Base-by-base conservation (phyloP, 2,329 filamentous ascomycete species). In the Cadophora malorum region DNA sequence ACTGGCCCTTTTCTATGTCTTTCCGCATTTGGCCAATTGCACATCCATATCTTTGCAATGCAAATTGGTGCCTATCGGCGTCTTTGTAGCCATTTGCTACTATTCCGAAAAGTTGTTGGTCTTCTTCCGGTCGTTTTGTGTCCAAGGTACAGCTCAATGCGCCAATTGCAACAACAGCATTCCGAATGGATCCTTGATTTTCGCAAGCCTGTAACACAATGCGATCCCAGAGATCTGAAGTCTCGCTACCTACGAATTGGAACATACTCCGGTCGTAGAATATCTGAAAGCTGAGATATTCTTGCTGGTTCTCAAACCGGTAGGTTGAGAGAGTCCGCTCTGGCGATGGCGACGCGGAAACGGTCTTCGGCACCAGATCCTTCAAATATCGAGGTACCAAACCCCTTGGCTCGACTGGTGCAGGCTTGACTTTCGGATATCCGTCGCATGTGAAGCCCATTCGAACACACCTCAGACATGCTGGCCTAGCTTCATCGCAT, bases 231-330 rank as follows among this genome's bases (percentile, higher is more conserved):
- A 64, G 49, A 28, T 64, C 33, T 2, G 47, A 55, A 49, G 33
- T 38, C 16, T 49, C 61, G n/a, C 47, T 45, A n/a, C 61, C 61
- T 12, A 45, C 61, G 55, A 64, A 49, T 21, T 64, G 28, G 19
- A 64, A 55, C 61, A 64, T 64, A 7, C 49, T 64, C 41, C 61
- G 38, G 12, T 64, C 49, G 31, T 53, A 25, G 28, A 64, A 64
- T 25, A 53, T 52, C 8, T 45, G 31, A 28, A 64, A 64, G 49
- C 61, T 53, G 3, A 52, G 49, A 31, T 45, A 53, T n/a, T 64
- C 61, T 16, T 41, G 49, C 21, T 64, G 49, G 12, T 64, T 31
- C 6, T 55, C 35, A 10, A 55, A 64, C 0, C n/a, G 31, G 25
- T 41, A 28, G n/a, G 38, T 64, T 19, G 49, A 55, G 38, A 64